phyloP scores from a whole-genome alignment of 805 yeast species.

The Clavispora carvajalis region DNA sequence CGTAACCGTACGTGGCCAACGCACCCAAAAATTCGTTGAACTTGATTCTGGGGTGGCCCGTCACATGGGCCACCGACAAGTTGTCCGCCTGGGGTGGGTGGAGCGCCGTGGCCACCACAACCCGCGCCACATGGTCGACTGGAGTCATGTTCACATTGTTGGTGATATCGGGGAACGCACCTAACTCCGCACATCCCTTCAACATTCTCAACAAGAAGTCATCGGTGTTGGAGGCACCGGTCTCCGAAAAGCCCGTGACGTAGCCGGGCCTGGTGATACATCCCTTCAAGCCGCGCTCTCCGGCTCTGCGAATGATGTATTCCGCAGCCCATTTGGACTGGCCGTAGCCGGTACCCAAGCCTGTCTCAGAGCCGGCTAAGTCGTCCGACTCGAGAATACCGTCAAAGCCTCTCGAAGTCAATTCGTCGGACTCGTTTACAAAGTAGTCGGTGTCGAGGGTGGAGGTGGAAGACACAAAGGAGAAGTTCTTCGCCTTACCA shows the following conservation, averaged over 20 bases:
- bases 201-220: constrained; percentile 92
- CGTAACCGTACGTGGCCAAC: constrained; percentile 68
- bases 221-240: constrained; percentile 93
- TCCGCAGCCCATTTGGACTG: constrained; percentile 98
- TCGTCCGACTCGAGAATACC: constrained; percentile 85
- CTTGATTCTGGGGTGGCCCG: constrained; percentile 89
- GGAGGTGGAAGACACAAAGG: constrained; percentile 95
- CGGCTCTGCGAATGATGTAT: constrained; percentile 81
- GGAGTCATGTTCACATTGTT: constrained; percentile 96
- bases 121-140: constrained; percentile 95
- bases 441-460: constrained; percentile 81
- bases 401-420: constrained; percentile 54
- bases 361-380: constrained; percentile 72
- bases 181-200: constrained; percentile 90
- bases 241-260: constrained; percentile 76
- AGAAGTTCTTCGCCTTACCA: constrained; percentile 80
- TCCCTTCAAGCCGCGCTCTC: constrained; percentile 80
- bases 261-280: constrained; percentile 94
- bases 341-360: constrained; percentile 91
- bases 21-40: constrained; percentile 71
- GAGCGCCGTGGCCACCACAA: constrained; percentile 77
- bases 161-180: constrained; percentile 75
- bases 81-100: constrained; percentile 56
- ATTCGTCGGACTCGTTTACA: constrained; percentile 68
- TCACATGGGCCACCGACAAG: constrained; percentile 85